phyloP scores from a whole-genome alignment of 1,284 basidiomycete genomes.

The Wolfiporia cocos region DNA sequence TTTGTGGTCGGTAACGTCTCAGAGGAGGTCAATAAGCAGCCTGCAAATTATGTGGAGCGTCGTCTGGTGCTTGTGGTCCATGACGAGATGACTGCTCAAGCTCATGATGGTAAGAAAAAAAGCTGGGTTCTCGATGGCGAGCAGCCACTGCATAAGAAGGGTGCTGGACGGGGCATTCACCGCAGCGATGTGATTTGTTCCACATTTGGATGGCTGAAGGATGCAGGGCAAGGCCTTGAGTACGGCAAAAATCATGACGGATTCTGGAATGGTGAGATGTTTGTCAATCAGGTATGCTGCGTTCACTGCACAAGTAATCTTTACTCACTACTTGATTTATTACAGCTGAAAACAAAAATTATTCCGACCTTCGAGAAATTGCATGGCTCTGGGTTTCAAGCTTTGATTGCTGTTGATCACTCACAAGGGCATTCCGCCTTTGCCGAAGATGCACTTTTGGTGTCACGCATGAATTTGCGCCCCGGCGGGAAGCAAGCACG shows the following conservation, averaged over 20 bases:
- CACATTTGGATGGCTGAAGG: constrained; percentile 11
- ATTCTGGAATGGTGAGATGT: constrained; percentile 34
- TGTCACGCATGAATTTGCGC: constrained; percentile 27
- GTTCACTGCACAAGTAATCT: neutral
- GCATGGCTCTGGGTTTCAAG: constrained; percentile 28
- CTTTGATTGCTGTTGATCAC: constrained; percentile 30
- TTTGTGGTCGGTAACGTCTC: constrained; percentile 7
- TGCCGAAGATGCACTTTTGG: constrained; percentile 29
- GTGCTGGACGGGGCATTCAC: constrained; percentile 19
- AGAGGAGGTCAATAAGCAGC: constrained; percentile 12
- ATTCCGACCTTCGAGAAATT: constrained; percentile 17
- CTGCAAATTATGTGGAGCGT: constrained; percentile 19
- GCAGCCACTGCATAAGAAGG: constrained; percentile 31
- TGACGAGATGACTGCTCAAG: constrained; percentile 34
- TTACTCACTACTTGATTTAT: neutral
- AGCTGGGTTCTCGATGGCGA: constrained; percentile 29
- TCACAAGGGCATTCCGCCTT: constrained; percentile 35
- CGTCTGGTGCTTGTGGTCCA: constrained; percentile 26
- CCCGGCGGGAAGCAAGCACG: constrained; percentile 32
- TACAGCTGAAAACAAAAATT: neutral
- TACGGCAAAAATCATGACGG: constrained; percentile 28
- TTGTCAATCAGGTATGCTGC: constrained; percentile 28
- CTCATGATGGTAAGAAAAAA: constrained; percentile 26
- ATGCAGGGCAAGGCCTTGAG: constrained; percentile 7
- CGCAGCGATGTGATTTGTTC: constrained; percentile 14